phyloP scores from a whole-genome alignment of 345 rosid species.

The Rhodamnia rubescens region DNA sequence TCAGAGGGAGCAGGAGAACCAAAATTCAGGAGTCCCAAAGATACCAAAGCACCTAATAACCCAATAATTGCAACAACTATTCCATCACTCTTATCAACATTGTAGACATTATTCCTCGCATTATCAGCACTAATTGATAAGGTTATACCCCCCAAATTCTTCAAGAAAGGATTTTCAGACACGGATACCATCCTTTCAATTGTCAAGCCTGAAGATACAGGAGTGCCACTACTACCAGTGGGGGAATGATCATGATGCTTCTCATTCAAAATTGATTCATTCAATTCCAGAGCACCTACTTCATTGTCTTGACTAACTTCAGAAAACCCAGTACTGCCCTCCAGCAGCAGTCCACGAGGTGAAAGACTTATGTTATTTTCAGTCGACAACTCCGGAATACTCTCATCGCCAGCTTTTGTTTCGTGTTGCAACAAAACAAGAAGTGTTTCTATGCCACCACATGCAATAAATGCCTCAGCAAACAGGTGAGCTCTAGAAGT shows the following conservation, averaged over 20 bases:
- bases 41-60: slow-evolving; percentile 72
- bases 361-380: slow-evolving; percentile 24
- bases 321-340: slow-evolving; percentile 9
- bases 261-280: slow-evolving; percentile 22
- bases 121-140: slow-evolving; percentile 89
- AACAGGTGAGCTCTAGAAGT: slow-evolving; percentile 62
- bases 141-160: slow-evolving; percentile 87
- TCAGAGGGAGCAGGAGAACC: slow-evolving; percentile 47
- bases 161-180: slow-evolving; percentile 42
- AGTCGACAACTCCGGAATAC: slow-evolving; percentile 18
- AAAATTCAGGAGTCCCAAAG: slow-evolving; percentile 67
- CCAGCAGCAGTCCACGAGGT: slow-evolving; percentile 27
- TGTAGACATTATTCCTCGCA: slow-evolving; percentile 93
- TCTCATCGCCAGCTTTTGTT: slow-evolving; percentile 73
- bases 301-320: slow-evolving; percentile 34
- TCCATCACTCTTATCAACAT: slow-evolving; percentile 82
- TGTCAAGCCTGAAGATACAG: slow-evolving; percentile 22
- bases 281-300: slow-evolving; percentile 19
- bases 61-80: slow-evolving; percentile 84
- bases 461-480: slow-evolving; percentile 68
- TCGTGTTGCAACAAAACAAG: slow-evolving; percentile 93
- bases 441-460: slow-evolving; percentile 95
- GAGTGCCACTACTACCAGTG: slow-evolving; percentile 18
- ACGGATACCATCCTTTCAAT: slow-evolving; percentile 50
- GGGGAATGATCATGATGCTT: slow-evolving; percentile 23